Evolutionary conservation across 75 land plant genomes (phyloP), one percentile per base, ranked within the genome.

Genomic region (Pinus albicaulis): DNA sequence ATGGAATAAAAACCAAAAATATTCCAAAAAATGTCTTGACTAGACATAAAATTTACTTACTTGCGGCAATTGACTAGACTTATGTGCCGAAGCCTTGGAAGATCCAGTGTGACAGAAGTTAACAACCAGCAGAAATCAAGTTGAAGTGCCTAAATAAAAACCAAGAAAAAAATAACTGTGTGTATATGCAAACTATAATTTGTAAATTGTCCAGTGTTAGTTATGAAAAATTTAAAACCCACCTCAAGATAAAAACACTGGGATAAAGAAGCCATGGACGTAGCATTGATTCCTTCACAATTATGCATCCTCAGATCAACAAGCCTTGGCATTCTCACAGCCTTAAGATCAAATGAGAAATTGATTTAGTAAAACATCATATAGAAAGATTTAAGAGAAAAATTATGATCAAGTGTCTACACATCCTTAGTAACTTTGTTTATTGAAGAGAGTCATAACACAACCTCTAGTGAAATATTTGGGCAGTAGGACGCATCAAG

Each of bases 401-500:
- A 80, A 44, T 19, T 57, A 73, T 19, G 56, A n/a, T 55, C 7
- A 74, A n/a, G 25, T 17, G 60, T 74, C 17, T 41, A 52, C 19
- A 38, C 26, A 26, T 25, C 38, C 19, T 38, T 44, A 52, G n/a
- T 25, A 80, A 3, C 53, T 11, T 22, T 52, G 24, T 55, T 57
- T 8, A 34, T 23, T 17, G 20, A 72, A 26, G 57, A 60, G 23
- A 0, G 5, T 25, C 11, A 8, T 8, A 48, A 48, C 2, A 61
- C 69, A 41, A 84, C 88, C 87, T 86, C 88, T 41, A 86, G 76
- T 17, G 99, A 92, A 25, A 98, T 89, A 64, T 95, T 95, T 62
- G 99, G 95, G 72, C 99, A 98, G 69, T 85, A 82, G 5, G 99
- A 98, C 4, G 95, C 98, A 91, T 98, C 82, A 26, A 98, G 89